Base-by-base conservation (phyloP, 306 rosid genomes). In the Begonia fuchsioides region DNA sequence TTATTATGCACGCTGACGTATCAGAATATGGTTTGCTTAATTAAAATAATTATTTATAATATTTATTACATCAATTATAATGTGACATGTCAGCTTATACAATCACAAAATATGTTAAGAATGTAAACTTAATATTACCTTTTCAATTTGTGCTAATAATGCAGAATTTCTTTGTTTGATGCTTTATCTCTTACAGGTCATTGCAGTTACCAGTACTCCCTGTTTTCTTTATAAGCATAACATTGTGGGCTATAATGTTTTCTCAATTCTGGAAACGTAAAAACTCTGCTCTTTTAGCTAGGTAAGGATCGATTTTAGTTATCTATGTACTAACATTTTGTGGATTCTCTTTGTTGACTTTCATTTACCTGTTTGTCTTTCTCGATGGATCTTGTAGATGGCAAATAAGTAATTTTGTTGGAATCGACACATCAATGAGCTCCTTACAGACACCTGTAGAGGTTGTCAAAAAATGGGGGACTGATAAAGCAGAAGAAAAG, bases 211-310 rank as follows among this genome's bases (percentile, higher is more conserved):
- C 78, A 40, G 74, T 71, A 57, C 87, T 90, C 39, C 93, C 98
- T 16, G 39, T 69, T 71, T 90, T 90, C 85, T 77, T 85, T 50
- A 13, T 90, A 12, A 41, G 75, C 69, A 78, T 85, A 61, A 75
- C 65, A 19, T 64, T 90, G 35, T 90, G 98, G 98, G 98, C 96
- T 38, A 56, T 82, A 57, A 79, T 77, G 77, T 90, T 85, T 69
- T 75, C 77, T 71, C 98, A 90, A 70, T 90, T 90, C 74, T 90
- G 98, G 98, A 85, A 74, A 66, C 92, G 98, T 35, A 90, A 85
- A 75, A 90, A 90, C 52, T 47, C 78, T 35, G 98, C 94, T 44
- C 94, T 85, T 65, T 64, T 85, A 63, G 85, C 94, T 57, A 85
- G 96, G 98, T 85, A 77, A 19, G 14, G 46, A 45, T 17, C 12